Percentiles rank a stretch among this genome's conserved stretches.
phyloP scores from a whole-genome alignment of 495 filamentous ascomycete species.

The Letharia columbiana region DNA sequence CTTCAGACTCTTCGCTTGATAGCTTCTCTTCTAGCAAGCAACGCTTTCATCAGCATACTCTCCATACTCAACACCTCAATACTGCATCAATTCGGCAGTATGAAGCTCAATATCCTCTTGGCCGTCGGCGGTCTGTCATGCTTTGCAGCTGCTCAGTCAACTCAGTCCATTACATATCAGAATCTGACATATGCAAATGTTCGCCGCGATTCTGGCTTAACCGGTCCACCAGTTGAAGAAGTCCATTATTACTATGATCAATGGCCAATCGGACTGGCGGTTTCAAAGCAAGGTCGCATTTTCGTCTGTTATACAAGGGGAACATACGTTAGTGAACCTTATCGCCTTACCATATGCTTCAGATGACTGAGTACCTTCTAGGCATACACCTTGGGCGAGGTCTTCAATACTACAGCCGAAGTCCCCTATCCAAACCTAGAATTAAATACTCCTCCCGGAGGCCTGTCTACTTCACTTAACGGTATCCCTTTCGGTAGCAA shows the following conservation, averaged over 20 bases:
- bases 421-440: conserved; percentile 30
- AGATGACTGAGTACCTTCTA: not conserved
- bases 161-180: conserved; percentile 21
- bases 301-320: conserved; percentile 37
- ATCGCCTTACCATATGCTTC: not conserved
- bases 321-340: conserved; percentile 16
- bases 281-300: conserved; percentile 32
- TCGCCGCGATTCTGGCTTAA: conserved; percentile 31
- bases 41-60: not conserved
- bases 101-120: not conserved
- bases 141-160: conserved; percentile 13
- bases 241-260: conserved; percentile 37
- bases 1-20: not conserved
- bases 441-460: conserved; percentile 30
- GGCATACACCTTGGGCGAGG: conserved; percentile 32
- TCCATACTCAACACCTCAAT: not conserved
- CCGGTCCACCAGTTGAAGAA: conserved; percentile 34
- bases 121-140: conserved; percentile 5
- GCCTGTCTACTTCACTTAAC: conserved; percentile 27
- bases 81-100: not conserved
- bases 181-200: conserved; percentile 27
- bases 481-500: conserved; percentile 32
- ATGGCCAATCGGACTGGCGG: conserved; percentile 36
- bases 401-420: conserved; percentile 33
- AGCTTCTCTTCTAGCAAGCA: not conserved